These are phyloP conservation scores for Straminergon stramineum DNA, from an alignment of 225 moss, liverwort and hornwort genomes.

Conservation along the genomic window DNA sequence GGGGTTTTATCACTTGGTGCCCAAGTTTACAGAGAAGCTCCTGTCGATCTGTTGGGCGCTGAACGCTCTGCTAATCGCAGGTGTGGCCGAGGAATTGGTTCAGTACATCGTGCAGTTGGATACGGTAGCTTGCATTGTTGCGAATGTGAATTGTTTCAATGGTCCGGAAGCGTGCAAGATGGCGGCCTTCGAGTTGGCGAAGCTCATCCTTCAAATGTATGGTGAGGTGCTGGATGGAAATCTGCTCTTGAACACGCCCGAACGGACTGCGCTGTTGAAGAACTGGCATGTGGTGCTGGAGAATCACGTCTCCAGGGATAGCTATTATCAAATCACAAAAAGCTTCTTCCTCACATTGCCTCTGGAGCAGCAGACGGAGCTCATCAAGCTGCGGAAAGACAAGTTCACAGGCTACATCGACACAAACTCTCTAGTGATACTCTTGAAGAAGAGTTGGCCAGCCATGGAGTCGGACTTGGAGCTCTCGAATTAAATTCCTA, in stretches of 20 bases:
- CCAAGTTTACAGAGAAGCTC: slow-evolving; percentile 5
- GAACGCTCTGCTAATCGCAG: background rate
- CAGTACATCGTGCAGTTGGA: slow-evolving; percentile 11
- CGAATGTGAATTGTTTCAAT: background rate
- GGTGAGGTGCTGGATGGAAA: slow-evolving; percentile 3
- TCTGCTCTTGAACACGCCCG: slow-evolving; percentile 7
- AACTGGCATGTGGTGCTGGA: slow-evolving; percentile 18
- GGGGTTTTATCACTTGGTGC: background rate
- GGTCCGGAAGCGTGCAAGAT: slow-evolving; percentile 7
- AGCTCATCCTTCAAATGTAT: slow-evolving; percentile 3
- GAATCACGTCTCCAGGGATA: slow-evolving; percentile 1
- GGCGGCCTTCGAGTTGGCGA: slow-evolving; percentile 14
- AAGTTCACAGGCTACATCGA: slow-evolving; percentile 11
- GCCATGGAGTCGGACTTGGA: background rate
- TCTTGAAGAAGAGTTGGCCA: slow-evolving; percentile 18
- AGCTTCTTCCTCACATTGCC: slow-evolving; percentile 15
- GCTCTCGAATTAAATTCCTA: background rate
- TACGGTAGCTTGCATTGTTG: slow-evolving; percentile 1
- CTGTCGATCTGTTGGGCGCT: slow-evolving; percentile 7
- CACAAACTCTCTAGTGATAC: background rate
- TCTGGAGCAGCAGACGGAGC: slow-evolving; percentile 13
- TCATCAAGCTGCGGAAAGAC: slow-evolving; percentile 14
- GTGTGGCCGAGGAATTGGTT: slow-evolving; percentile 13
- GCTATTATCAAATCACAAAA: background rate
- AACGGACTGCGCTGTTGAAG: slow-evolving; percentile 6